phyloP scores from a whole-genome alignment of 2,329 filamentous ascomycete genomes.

The Harringtonia aguacate region DNA sequence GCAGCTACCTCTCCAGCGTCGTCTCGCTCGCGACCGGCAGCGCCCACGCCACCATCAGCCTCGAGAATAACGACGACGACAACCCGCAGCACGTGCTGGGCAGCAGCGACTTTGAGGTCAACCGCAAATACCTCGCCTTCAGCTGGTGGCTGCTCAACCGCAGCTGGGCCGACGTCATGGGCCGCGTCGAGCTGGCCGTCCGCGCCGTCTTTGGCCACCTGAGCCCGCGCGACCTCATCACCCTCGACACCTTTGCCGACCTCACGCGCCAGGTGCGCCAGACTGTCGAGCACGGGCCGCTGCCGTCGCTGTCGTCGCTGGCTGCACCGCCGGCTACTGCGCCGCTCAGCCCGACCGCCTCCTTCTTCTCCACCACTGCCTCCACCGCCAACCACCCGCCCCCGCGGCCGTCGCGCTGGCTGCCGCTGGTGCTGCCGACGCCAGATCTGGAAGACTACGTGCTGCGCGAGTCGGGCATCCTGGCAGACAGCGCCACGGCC shows the following conservation, averaged over 20 bases:
- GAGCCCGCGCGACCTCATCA: slow-evolving; percentile 81
- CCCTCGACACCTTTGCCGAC: slow-evolving; percentile 67
- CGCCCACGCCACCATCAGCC: slow-evolving; percentile 65
- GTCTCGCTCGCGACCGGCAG: slow-evolving; percentile 76
- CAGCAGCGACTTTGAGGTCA: slow-evolving; percentile 83
- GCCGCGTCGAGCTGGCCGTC: slow-evolving; percentile 75
- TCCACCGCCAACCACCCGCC: background rate
- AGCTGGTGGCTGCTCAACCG: slow-evolving; percentile 96
- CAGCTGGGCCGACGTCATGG: slow-evolving; percentile 75
- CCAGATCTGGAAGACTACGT: slow-evolving; percentile 70
- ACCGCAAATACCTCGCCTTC: slow-evolving; percentile 87
- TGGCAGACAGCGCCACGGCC: slow-evolving; percentile 37
- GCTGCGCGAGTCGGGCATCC: slow-evolving; percentile 74
- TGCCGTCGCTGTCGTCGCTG: slow-evolving; percentile 9
- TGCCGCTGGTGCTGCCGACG: slow-evolving; percentile 73
- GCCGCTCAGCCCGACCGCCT: background rate
- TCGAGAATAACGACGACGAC: slow-evolving; percentile 91
- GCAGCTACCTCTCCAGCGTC: slow-evolving; percentile 93
- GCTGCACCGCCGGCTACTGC: slow-evolving; percentile 21
- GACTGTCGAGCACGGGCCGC: slow-evolving; percentile 54
- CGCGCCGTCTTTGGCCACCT: slow-evolving; percentile 81
- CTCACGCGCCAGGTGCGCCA: slow-evolving; percentile 75
- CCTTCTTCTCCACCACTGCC: background rate
- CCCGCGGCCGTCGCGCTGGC: slow-evolving; percentile 49
- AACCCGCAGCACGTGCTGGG: slow-evolving; percentile 72